phyloP scores from a whole-genome alignment of 2,329 filamentous ascomycete genomes.

The Clonostachys solani region DNA sequence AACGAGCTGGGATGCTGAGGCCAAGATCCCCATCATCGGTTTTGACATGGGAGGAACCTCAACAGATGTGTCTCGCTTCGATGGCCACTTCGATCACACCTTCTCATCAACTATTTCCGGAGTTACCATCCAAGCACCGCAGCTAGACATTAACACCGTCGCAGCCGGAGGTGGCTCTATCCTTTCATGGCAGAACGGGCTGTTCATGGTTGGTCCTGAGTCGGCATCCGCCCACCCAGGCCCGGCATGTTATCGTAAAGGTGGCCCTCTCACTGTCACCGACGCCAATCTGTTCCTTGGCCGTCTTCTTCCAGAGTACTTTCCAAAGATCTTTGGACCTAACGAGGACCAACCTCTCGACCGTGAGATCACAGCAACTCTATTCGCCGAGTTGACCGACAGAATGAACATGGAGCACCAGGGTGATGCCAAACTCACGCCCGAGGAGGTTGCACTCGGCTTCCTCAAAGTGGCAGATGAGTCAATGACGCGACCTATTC shows the following conservation, averaged over 20 bases:
- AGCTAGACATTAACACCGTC: slow-evolving; percentile 79
- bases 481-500: slow-evolving; percentile 26
- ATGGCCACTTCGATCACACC: slow-evolving; percentile 31
- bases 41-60: slow-evolving; percentile 73
- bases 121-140: slow-evolving; percentile 73
- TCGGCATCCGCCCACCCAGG: slow-evolving; percentile 68
- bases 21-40: slow-evolving; percentile 67
- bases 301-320: slow-evolving; percentile 51
- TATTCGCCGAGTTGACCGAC: slow-evolving; percentile 33
- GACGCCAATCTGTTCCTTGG: slow-evolving; percentile 68
- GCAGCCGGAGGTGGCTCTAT: slow-evolving; percentile 71
- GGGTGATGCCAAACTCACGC: slow-evolving; percentile 17
- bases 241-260: slow-evolving; percentile 69
- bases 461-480: slow-evolving; percentile 30
- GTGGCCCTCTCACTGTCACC: slow-evolving; percentile 66
- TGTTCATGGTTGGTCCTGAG: slow-evolving; percentile 71
- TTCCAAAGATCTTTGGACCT: slow-evolving; percentile 68
- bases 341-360: slow-evolving; percentile 54
- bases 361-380: slow-evolving; percentile 25
- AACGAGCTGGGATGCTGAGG: slow-evolving; percentile 65
- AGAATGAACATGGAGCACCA: slow-evolving; percentile 31
- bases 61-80: slow-evolving; percentile 70
- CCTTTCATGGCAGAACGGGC: slow-evolving; percentile 66
- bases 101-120: slow-evolving; percentile 78
- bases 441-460: slow-evolving; percentile 27